Evolutionary conservation across 805 yeast genomes (phyloP), one percentile per base, ranked within the genome.

Genomic region (Teunomyces barrocoloradensis): DNA sequence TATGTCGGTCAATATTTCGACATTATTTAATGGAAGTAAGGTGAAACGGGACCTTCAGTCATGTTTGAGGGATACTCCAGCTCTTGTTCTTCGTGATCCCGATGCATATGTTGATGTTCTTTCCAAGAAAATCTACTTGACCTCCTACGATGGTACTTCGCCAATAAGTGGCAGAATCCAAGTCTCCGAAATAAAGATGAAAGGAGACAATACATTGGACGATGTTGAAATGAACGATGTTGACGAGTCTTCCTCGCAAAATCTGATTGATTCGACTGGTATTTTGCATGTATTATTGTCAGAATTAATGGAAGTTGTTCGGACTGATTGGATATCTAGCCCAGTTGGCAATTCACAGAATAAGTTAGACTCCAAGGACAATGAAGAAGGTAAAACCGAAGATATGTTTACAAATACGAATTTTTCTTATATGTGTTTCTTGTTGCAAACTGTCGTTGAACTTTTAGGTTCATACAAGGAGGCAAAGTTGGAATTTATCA

Each of bases 401-500:
- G 50, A 50, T 15, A 29, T 47, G 25, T 51, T 45, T 13, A 39
- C 46, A 21, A 53, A 53, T 30, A 21, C 32, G 6, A 74, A 78
- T 27, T 87, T 84, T 63, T 75, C 83, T 0, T 84, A 87, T 56
- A 80, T 82, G 49, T 77, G 84, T 38, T 90, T 84, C 61, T 64
- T 91, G 41, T 66, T 91, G 34, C 87, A 83, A 53, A 66, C 81
- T 0, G 64, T 90, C 34, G 76, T 83, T 0, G 97, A 91, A 54
- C 66, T 89, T 6, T 64, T 91, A 6, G 79, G 84, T 1, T 87
- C 96, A 1, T 91, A 90, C 61, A 85, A 84, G 51, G 84, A 83
- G 51, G 80, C 90, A 43, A 91, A 91, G 61, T 75, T 87, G 43
- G 96, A 90, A 56, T 86, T 91, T 57, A 68, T 90, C 47, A 83